phyloP scores from a whole-genome alignment of 495 filamentous ascomycete species.

The Talaromyces ruber region DNA sequence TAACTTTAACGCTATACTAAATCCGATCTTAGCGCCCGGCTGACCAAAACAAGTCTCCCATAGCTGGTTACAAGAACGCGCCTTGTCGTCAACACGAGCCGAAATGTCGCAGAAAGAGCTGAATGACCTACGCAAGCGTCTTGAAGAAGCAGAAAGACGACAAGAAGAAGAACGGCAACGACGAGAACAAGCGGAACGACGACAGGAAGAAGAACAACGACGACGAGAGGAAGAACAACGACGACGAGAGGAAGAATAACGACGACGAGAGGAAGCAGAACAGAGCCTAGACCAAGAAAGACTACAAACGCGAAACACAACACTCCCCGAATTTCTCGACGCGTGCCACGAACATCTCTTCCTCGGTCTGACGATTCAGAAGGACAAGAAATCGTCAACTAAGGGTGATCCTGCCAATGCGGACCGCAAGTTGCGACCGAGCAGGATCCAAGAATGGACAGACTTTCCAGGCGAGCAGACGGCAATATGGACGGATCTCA shows the following conservation, averaged over 20 bases:
- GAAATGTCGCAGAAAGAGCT: constrained; percentile 3
- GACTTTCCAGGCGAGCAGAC: constrained; percentile 7
- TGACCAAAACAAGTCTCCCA: too few species aligned
- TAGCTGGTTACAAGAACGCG: constrained; percentile 1
- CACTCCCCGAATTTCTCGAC: constrained; percentile 9
- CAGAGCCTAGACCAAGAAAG: background rate
- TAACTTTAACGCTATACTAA: too few species aligned
- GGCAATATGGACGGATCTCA: constrained; percentile 8
- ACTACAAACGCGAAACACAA: constrained; percentile 7
- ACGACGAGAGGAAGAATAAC: constrained; percentile 1
- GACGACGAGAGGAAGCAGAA: constrained; percentile 1
- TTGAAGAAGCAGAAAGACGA: constrained; percentile 1
- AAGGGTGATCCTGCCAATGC: constrained; percentile 9
- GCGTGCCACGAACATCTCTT: constrained; percentile 10
- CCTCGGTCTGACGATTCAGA: constrained; percentile 8
- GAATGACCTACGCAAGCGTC: constrained; percentile 1
- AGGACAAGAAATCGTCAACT: constrained; percentile 9
- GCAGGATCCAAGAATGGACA: constrained; percentile 6
- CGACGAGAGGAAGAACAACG: background rate
- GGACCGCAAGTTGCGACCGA: constrained; percentile 9
- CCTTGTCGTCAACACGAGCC: background rate
- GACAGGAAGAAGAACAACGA: background rate
- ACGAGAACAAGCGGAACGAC: background rate
- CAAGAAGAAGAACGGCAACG: background rate
- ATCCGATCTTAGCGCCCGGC: too few species aligned